Evolutionary conservation across 2,329 filamentous ascomycete species (phyloP).

Genomic region (Graphilbum sp.): DNA sequence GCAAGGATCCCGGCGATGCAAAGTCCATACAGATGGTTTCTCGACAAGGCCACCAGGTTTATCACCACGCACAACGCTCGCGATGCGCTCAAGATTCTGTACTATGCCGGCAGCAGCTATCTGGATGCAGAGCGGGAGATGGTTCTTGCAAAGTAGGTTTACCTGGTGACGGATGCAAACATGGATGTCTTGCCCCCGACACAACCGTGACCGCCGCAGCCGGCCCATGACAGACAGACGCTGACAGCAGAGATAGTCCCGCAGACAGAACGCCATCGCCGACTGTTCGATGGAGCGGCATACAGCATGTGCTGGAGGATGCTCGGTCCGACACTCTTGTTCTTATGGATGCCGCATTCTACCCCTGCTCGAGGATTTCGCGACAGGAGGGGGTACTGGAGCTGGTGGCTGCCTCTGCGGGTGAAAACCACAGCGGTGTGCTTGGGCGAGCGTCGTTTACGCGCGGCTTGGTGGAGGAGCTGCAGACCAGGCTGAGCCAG

Average conservation of each 20-base stretch:
- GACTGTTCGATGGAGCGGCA: slow-evolving; percentile 36
- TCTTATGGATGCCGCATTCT: slow-evolving; percentile 43
- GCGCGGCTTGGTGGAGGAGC: slow-evolving; percentile 29
- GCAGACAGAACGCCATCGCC: slow-evolving; percentile 14
- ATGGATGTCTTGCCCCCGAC: no score
- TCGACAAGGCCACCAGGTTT: slow-evolving; percentile 33
- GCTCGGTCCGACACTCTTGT: slow-evolving; percentile 38
- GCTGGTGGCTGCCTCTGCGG: slow-evolving; percentile 36
- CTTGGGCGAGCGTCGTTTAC: slow-evolving; percentile 37
- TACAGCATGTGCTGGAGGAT: slow-evolving; percentile 40
- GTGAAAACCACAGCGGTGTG: slow-evolving; percentile 30
- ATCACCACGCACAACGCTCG: slow-evolving; percentile 35
- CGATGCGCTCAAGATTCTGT: slow-evolving; percentile 41
- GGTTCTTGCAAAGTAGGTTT: slow-evolving; percentile 37
- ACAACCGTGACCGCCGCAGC: no score
- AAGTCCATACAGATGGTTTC: slow-evolving; percentile 37
- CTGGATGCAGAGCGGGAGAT: slow-evolving; percentile 39
- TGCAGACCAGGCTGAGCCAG: slow-evolving; percentile 30
- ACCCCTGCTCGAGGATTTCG: slow-evolving; percentile 33
- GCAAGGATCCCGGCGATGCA: slow-evolving; percentile 29
- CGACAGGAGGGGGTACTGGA: slow-evolving; percentile 38
- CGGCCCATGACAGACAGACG: no score
- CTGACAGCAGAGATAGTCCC: no score
- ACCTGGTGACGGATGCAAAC: no score
- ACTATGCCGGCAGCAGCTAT: slow-evolving; percentile 38